Conservation (phyloP, 306 rosid genomes). For the Glycine soja region DNA sequence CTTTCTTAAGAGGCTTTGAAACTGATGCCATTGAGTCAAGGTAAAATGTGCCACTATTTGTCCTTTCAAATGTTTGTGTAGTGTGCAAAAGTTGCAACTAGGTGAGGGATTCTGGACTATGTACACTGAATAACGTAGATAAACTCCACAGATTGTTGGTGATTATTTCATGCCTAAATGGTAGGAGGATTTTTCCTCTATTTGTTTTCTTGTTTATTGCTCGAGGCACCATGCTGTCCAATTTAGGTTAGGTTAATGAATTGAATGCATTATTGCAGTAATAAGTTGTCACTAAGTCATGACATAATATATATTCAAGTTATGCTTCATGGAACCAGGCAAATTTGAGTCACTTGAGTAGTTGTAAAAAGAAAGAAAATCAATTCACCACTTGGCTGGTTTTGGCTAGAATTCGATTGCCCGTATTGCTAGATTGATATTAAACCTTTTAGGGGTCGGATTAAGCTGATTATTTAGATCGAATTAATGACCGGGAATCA, state of each 20-base stretch:
- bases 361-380: neutral
- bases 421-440: no score
- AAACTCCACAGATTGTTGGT: slow-evolving; percentile 41
- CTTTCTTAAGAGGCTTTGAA: slow-evolving; percentile 77
- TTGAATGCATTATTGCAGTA: neutral
- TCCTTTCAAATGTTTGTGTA: slow-evolving; percentile 37
- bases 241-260: neutral
- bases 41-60: slow-evolving; percentile 44
- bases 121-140: slow-evolving; percentile 64
- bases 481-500: no score
- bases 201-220: slow-evolving; percentile 25
- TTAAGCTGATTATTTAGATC: no score
- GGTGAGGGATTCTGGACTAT: slow-evolving; percentile 53
- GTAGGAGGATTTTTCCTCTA: slow-evolving; percentile 21
- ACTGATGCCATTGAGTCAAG: slow-evolving; percentile 74
- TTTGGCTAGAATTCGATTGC: no score
- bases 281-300: neutral
- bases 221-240: slow-evolving; percentile 8
- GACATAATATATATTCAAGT: neutral
- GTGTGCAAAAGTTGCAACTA: slow-evolving; percentile 49
- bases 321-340: neutral
- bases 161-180: slow-evolving; percentile 46
- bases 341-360: neutral
- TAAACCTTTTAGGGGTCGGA: no score
- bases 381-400: no score